Evolutionary conservation across 805 yeast genomes (phyloP), one percentile per base, ranked within the genome.

Genomic region (Ogataea saltuana): DNA sequence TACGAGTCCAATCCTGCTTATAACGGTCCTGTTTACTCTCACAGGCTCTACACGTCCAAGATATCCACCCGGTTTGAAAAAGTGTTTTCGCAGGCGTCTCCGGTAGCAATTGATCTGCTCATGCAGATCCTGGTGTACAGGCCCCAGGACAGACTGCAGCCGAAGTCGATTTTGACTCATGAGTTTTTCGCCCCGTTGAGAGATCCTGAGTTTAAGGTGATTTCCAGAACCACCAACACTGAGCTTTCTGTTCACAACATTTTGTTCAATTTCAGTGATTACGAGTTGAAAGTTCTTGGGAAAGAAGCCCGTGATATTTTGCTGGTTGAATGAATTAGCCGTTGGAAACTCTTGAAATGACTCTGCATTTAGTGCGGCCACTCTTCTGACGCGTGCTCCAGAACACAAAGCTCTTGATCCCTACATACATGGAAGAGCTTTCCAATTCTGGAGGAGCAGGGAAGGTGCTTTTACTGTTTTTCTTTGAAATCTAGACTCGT

Each of bases 181-280:
- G 83, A 85, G 19, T 93, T 88, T 64, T 91, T 91, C 63, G 85
- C 88, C 63, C 96, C 90, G 59, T 74, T 91, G 54, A 84, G 91
- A 62, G 75, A 73, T 41, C 64, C 67, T 21, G 67, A 68, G 15
- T 76, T 78, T 61, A 66, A 65, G 36, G 64, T 56, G 17, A 44
- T 52, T 20, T 49, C 68, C 30, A 58, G 66, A 43, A 51, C 56
- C 15, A 56, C 70, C 2, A 56, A 59, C 29, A 64, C 63, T 22
- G 69, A 71, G 23, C 65, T 63, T 18, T 69, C 43, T 47, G 64
- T 54, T 55, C 75, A 59, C 61, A 48, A 72, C 54, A 63, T 58
- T 27, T 50, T 87, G 56, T 79, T 85, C 70, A 80, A 86, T 61
- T 80, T 93, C 67, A 81, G 84, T 59, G 78, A 76, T 34, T 81